These are phyloP conservation scores for Sonneratia caseolaris DNA, from an alignment of 345 rosid genomes.

Conservation along the genomic window DNA sequence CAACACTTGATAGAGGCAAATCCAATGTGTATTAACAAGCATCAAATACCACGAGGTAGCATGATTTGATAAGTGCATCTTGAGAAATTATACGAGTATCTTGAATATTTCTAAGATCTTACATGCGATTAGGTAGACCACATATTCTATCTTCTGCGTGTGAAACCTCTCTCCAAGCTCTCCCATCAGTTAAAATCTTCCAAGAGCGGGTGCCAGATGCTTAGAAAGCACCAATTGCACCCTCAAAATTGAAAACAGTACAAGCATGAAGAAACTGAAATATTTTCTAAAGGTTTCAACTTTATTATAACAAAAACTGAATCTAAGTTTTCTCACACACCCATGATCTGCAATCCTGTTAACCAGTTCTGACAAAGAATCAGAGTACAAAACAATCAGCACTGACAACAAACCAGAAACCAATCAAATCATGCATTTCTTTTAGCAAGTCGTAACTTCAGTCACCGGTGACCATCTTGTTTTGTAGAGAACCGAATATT, in stretches of 20 bases:
- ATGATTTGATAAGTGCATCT: not conserved
- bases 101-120: no score
- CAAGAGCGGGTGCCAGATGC: not conserved
- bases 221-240: not conserved
- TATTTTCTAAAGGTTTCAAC: not conserved
- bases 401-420: not conserved
- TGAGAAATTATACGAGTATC: no score
- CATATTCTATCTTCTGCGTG: no score
- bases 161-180: not conserved
- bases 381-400: not conserved
- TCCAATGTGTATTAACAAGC: not conserved
- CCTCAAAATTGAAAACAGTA: not conserved
- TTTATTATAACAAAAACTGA: not conserved
- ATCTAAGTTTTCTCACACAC: not conserved
- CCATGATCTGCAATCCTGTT: not conserved
- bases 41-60: not conserved
- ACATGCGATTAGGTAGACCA: not conserved
- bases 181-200: not conserved
- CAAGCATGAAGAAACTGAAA: not conserved
- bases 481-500: not conserved
- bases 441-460: not conserved
- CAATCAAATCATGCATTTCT: not conserved
- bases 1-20: not conserved
- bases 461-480: not conserved
- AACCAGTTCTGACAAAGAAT: not conserved